These are phyloP conservation scores for Mytilinidion resinicola DNA, from an alignment of 495 filamentous ascomycete genomes.

Conservation along the genomic window DNA sequence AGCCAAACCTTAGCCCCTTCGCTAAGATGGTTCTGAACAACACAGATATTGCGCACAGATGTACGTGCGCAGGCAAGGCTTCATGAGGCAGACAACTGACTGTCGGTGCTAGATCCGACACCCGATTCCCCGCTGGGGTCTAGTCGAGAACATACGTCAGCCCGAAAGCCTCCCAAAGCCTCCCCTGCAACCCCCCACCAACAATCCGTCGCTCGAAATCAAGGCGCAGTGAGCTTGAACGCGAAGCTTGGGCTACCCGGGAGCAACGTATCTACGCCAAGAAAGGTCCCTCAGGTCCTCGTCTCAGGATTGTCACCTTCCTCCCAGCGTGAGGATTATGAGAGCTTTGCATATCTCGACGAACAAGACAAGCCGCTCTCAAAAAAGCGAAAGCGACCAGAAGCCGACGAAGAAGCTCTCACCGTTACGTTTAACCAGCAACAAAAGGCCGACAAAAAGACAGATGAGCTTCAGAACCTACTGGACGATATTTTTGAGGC, in stretches of 20 bases:
- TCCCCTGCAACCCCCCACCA: background rate
- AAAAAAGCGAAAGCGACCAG: constrained; percentile 34
- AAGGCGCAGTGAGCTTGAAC: background rate
- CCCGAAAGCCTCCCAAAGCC: background rate
- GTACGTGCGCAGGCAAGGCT: constrained; percentile 35
- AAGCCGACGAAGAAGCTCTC: constrained; percentile 21
- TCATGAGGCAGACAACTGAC: background rate
- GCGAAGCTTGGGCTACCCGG: background rate
- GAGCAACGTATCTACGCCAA: background rate
- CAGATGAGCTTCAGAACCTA: constrained; percentile 56
- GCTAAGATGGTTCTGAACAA: constrained; percentile 53
- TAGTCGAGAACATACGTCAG: background rate
- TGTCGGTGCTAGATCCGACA: constrained; percentile 37
- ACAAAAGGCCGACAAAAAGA: constrained; percentile 67
- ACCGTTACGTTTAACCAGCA: constrained; percentile 55
- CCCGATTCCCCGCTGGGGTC: constrained; percentile 24
- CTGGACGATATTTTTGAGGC: constrained; percentile 70
- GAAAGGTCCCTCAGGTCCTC: constrained; percentile 6
- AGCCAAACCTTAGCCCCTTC: constrained; percentile 46
- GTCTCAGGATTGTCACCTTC: constrained; percentile 18
- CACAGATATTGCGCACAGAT: constrained; percentile 50
- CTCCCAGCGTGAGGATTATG: constrained; percentile 11
- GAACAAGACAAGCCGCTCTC: constrained; percentile 7
- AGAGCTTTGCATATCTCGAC: constrained; percentile 5
- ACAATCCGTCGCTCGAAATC: background rate